Evolutionary conservation across 2,329 filamentous ascomycete species (phyloP).

Genomic region (Bretziella fagacearum): DNA sequence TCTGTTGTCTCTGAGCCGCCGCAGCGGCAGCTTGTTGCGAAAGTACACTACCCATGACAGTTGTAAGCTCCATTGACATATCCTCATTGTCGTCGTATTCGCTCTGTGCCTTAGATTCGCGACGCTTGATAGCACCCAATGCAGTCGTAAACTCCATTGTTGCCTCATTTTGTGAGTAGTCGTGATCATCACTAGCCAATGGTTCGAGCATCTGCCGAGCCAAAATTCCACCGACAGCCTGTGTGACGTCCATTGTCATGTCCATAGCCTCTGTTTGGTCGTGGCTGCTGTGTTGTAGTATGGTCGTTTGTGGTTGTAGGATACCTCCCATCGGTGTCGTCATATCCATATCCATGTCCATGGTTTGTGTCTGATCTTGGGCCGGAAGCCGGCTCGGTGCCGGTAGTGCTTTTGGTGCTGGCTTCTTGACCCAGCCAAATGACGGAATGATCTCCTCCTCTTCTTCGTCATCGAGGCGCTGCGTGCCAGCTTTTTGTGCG

Average conservation of each 20-base stretch:
- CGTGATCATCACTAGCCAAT: constrained; percentile 20
- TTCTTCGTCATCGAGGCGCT: constrained; percentile 44
- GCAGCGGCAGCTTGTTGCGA: constrained; percentile 13
- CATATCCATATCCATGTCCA: constrained; percentile 39
- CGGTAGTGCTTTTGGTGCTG: neutral
- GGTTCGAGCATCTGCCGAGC: constrained; percentile 22
- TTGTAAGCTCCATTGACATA: constrained; percentile 65
- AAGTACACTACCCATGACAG: constrained; percentile 42
- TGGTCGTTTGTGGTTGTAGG: neutral
- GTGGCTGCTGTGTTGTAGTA: constrained; percentile 15
- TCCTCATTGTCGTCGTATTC: constrained; percentile 40
- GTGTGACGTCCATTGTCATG: constrained; percentile 90
- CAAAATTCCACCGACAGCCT: constrained; percentile 64
- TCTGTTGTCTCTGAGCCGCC: constrained; percentile 19
- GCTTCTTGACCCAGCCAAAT: constrained; percentile 56
- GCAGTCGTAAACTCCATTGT: constrained; percentile 78
- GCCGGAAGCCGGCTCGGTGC: neutral
- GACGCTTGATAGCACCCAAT: constrained; percentile 49
- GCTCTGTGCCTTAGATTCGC: constrained; percentile 19
- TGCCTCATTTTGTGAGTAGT: constrained; percentile 26
- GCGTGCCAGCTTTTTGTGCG: constrained; percentile 56
- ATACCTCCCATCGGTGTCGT: constrained; percentile 38
- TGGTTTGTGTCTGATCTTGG: constrained; percentile 17
- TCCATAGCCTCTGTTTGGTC: constrained; percentile 53
- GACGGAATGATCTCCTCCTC: constrained; percentile 54